Evolutionary conservation across 305 asterid genomes (phyloP), one percentile per base, ranked within the genome.

Genomic region (Petunia hybrid): DNA sequence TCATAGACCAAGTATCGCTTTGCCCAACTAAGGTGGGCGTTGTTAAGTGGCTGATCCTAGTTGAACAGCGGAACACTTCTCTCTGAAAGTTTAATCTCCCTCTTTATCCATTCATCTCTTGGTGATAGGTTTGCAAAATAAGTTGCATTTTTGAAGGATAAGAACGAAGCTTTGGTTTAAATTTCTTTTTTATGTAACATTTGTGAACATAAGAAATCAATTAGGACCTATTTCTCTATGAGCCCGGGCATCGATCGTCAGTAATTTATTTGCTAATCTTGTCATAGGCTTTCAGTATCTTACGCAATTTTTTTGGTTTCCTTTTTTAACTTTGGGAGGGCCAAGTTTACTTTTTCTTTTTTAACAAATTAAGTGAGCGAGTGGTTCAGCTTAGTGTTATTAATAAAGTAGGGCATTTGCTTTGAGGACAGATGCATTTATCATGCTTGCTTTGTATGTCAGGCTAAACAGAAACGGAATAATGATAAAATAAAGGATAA

Each of bases 381-480:
- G 38, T n/a, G 42, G 55, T 41, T 67, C 56, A 43, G 76, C 4
- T 8, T 69, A 13, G 40, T 16, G 57, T 51, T 73, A 73, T 73
- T 4, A 3, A 73, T 73, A 46, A 51, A 36, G 35, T 73, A 51
- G 78, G 36, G 9, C 8, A 64, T 2, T 74, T 53, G 48, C 65
- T 7, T 53, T 53, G 43, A 51, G 64, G 48, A 73, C 55, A 51
- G 43, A 13, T 73, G 13, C 55, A 59, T 55, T 82, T 9, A 78
- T 67, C 64, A 13, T 57, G 63, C 36, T 62, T 81, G 41, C 75
- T 71, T 70, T 80, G 16, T 81, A 43, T 70, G 83, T 83, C 92
- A 95, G 98, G 94, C 90, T 53, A 95, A 95, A 81, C 94, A 95
- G 83, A 95, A 90, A 83, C 85, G 90, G 82, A 92, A 91, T 83